Evolutionary conservation across 2,329 filamentous ascomycete genomes (phyloP).

Genomic region (Ascochyta lentis): DNA sequence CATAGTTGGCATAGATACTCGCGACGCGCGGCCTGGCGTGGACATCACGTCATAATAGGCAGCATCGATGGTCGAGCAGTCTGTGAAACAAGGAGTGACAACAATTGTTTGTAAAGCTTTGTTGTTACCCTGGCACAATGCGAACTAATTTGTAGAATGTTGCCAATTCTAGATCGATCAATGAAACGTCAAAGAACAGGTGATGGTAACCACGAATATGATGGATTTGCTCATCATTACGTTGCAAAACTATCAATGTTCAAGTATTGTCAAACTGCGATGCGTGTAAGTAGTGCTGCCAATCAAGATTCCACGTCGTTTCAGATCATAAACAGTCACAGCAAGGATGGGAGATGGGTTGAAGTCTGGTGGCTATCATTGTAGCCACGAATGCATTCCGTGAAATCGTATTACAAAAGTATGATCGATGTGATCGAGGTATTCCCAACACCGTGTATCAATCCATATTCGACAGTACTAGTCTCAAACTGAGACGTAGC

Average conservation of each 20-base stretch:
- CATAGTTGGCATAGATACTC: not conserved
- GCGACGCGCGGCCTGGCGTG: constrained; percentile 13
- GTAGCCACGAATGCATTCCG: constrained; percentile 13
- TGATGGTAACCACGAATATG: no score
- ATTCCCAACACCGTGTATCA: constrained; percentile 17
- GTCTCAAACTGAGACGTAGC: constrained; percentile 6
- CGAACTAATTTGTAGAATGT: no score
- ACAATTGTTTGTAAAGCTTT: not conserved
- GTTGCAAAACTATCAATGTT: no score
- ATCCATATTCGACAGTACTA: constrained; percentile 1
- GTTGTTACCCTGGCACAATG: not conserved
- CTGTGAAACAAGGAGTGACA: not conserved
- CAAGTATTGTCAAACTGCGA: no score
- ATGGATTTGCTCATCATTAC: no score
- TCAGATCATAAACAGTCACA: not conserved
- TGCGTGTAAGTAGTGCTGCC: no score
- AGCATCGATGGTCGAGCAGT: not conserved
- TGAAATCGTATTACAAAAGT: constrained; percentile 21
- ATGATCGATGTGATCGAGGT: constrained; percentile 18
- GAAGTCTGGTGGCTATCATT: constrained; percentile 9
- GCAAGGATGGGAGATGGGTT: not conserved
- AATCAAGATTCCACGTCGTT: no score
- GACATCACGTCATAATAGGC: constrained; percentile 11
- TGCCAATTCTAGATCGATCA: no score
- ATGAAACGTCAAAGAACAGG: no score